Evolutionary conservation across 176 grass and related monocot genomes (phyloP).

Genomic region (Musa acuminata): DNA sequence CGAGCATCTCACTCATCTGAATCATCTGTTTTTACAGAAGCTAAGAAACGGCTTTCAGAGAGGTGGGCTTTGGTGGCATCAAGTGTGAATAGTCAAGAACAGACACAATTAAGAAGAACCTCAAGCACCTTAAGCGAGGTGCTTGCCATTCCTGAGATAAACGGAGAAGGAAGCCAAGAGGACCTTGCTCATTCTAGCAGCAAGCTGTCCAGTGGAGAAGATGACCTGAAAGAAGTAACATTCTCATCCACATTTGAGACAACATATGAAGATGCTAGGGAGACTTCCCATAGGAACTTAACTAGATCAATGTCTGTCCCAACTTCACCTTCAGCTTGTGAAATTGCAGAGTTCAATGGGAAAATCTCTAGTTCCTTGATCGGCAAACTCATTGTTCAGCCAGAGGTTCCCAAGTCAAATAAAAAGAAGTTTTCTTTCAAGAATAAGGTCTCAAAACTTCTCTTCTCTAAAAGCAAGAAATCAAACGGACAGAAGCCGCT

Average conservation of each 20-base stretch:
- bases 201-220: constrained; percentile 15
- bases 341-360: constrained; percentile 25
- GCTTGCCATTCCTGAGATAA: constrained; percentile 59
- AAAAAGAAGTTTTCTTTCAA: constrained; percentile 57
- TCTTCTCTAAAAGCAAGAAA: constrained; percentile 79
- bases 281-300: constrained; percentile 8
- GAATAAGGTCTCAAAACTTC: constrained; percentile 62
- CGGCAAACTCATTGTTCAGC: constrained; percentile 12
- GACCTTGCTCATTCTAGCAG: neutral
- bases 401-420: constrained; percentile 41
- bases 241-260: constrained; percentile 2
- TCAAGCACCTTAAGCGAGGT: constrained; percentile 77
- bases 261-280: neutral
- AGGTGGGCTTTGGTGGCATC: constrained; percentile 72
- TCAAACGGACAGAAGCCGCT: constrained; percentile 18
- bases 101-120: constrained; percentile 40
- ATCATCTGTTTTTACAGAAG: constrained; percentile 63
- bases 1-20: constrained; percentile 40
- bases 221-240: constrained; percentile 25
- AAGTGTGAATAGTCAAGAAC: constrained; percentile 33
- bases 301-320: constrained; percentile 67
- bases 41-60: constrained; percentile 73
- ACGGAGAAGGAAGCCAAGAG: constrained; percentile 35
- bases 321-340: constrained; percentile 36
- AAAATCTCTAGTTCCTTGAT: constrained; percentile 2